phyloP scores from a whole-genome alignment of 345 rosid species.

The Hirschfeldia incana region DNA sequence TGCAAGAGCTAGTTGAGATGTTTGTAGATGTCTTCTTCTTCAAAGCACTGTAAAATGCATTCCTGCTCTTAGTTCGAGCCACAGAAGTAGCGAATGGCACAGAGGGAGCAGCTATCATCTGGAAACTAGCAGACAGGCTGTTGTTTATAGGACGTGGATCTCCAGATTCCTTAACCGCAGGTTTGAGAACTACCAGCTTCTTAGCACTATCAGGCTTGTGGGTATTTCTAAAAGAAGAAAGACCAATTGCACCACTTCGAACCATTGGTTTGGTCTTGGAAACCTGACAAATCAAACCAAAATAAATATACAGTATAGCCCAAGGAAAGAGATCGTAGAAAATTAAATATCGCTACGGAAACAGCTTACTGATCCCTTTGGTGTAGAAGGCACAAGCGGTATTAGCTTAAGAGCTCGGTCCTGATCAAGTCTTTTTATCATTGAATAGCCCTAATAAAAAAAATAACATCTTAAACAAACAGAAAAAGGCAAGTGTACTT shows the following conservation, averaged over 20 bases:
- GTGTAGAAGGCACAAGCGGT: conserved; percentile 65
- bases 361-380: conserved; percentile 63
- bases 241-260: not conserved
- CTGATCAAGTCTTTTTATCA: conserved; percentile 59
- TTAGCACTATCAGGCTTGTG: conserved; percentile 57
- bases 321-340: not conserved
- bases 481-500: conserved; percentile 10
- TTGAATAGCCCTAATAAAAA: conserved; percentile 53
- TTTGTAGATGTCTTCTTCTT: no score
- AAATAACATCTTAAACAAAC: conserved; percentile 10
- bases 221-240: conserved; percentile 39
- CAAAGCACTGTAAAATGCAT: no score
- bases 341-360: not conserved
- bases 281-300: conserved; percentile 46
- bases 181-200: conserved; percentile 83
- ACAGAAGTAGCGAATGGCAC: no score
- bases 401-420: conserved; percentile 69
- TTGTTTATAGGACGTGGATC: not conserved
- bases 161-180: conserved; percentile 14
- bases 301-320: not conserved
- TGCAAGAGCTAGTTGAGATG: no score
- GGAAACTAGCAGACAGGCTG: no score
- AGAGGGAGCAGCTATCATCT: no score
- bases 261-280: conserved; percentile 53
- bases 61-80: no score